Base-by-base conservation (phyloP, 495 filamentous ascomycete species). In the Lindgomyces ingoldianus region DNA sequence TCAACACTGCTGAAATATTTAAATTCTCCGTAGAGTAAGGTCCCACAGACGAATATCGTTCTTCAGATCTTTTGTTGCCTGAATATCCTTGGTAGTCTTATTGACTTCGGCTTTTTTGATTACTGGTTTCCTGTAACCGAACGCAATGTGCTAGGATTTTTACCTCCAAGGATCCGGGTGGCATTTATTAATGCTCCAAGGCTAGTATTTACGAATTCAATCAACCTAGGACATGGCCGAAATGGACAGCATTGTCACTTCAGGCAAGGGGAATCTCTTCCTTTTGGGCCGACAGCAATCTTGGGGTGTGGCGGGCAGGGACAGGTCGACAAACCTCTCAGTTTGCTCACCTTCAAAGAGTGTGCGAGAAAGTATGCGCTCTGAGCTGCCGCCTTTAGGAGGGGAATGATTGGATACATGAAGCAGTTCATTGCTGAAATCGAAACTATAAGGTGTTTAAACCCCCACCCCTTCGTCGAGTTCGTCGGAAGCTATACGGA, bases 401-500 rank as follows among this genome's bases (percentile, higher is more conserved):
- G 41, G 14, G n/a, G 42, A 16, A 44, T 12, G 8, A 64, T 45
- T 26, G 46, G 66, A 59, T 46, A 25, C 29, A 44, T 63, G 24
- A 58, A 55, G 49, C 11, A 29, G 11, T 67, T 67, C 44, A 54
- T 47, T 16, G 44, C 11, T 8, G 66, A 67, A 50, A 22, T 67
- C 25, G 46, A 69, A 27, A 55, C 61, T 27, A 53, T 69, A 12
- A 65, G 62, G 47, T 26, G 53, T 4, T 22, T 69, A 26, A 58
- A 51, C n/a, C 62, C 66, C 22, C 52, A 30, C 19, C 61, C 58
- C 27, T 51, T 68, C 45, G 65, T 70, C 4, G 44, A 48, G 54
- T 62, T 62, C 33, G 61, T 73, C 16, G 70, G 44, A 42, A 73
- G 71, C 46, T 77, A 77, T 55, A 74, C 75, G 6, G 72, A 77